Evolutionary conservation across 345 rosid genomes (phyloP), one percentile per base, ranked within the genome.

Genomic region (Syzygium aromaticum): DNA sequence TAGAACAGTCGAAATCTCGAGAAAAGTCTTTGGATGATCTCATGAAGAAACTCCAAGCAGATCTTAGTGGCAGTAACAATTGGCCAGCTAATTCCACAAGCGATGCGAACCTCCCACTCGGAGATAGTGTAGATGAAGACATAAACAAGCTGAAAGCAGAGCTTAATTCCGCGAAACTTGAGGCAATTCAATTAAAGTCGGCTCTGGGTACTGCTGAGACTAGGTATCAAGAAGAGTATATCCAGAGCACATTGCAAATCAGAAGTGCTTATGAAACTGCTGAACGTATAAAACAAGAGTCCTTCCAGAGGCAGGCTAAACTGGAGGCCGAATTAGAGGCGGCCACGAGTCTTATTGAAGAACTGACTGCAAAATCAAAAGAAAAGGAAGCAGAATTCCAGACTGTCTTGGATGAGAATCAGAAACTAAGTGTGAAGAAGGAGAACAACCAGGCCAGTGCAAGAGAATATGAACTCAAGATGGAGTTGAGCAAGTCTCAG

Each of bases 221-320:
- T 17, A 91, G 97, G 90, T 96, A 96, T 88, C 98, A 97, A 84
- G 98, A 95, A 89, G 99, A 96, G 91, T 95, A 95, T 86, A 94
- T 97, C 52, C 98, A 89, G 51, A 95, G 99, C 93, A 94, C 96
- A 9, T 86, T 98, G 91, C 99, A 96, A 91, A 96, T 96, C 51
- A 89, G 97, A 92, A 92, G 92, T 86, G 98, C 98, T 87, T 96
- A 93, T 85, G 99, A 98, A 88, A 94, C 95, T 90, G 92, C 91
- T 1, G 99, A 98, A 85, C 88, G 17, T 59, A 88, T 90, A 3
- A 95, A 95, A 86, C 89, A 91, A 2, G 96, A 94, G 77, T 92
- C 93, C 33, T 89, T 89, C 21, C 90, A 95, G 87, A 95, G 92
- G 91, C 95, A 93, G 89, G 90, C 91, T 7, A 93, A 88, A 86